A percentile compares a stretch with the other conserved stretches of the same genome.
These are phyloP conservation scores for Rubroboletus pulcherrimus DNA, from an alignment of 768 basidiomycete species.

Conservation along the genomic window DNA sequence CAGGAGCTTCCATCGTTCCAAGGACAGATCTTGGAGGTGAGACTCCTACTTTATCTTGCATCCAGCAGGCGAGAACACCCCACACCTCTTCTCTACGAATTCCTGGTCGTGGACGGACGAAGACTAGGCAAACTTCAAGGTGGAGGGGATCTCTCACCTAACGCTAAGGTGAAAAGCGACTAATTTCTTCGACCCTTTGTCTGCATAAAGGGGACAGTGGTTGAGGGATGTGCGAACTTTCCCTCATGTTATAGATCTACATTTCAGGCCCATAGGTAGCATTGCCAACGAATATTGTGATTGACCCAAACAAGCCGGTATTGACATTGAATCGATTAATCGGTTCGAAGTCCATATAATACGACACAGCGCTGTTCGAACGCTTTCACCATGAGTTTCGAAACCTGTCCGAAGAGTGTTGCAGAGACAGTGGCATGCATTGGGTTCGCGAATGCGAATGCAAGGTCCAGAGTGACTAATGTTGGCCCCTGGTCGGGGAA, in stretches of 20 bases:
- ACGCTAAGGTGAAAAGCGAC: not conserved
- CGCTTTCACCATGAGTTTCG: conserved; percentile 84
- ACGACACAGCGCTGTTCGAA: conserved; percentile 82
- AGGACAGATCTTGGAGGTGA: not conserved
- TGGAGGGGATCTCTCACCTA: not conserved
- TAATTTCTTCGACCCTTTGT: not conserved
- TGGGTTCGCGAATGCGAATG: conserved; percentile 84
- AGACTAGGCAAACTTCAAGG: not conserved
- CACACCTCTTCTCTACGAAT: too few relatives aligned
- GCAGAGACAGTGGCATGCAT: conserved; percentile 80
- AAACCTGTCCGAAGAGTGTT: conserved; percentile 83
- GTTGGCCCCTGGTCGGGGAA: conserved; percentile 48
- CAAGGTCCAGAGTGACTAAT: conserved; percentile 77
- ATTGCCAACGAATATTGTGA: not conserved
- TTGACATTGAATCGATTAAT: conserved; percentile 6
- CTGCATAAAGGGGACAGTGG: not conserved
- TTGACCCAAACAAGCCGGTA: not conserved
- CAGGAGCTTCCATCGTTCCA: not conserved
- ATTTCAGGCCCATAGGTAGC: not conserved
- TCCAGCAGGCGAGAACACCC: not conserved
- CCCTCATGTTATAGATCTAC: not conserved
- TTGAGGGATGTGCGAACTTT: not conserved
- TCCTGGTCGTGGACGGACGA: not conserved
- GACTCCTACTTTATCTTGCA: too few relatives aligned
- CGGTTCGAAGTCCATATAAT: conserved; percentile 56